Base-by-base conservation (phyloP, 257 asterid genomes). In the Lavandula angustifolia region DNA sequence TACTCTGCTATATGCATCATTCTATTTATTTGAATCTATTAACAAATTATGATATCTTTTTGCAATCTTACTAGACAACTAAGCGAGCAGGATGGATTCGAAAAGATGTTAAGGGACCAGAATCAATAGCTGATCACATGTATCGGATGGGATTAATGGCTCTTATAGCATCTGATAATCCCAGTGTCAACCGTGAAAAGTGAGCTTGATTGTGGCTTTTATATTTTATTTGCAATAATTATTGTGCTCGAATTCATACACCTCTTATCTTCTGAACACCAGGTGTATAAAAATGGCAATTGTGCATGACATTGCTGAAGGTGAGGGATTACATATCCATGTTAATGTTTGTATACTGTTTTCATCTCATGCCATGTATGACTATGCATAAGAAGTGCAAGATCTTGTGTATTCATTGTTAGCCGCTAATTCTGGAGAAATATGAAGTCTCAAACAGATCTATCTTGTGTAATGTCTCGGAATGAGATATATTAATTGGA, bases 221-320 rank as follows among this genome's bases (percentile, higher is more conserved):
- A 27, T 54, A 17, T 46, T 29, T 32, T 18, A 4, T 32, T 47
- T 48, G 10, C 57, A 1, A 50, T 12, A 7, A 31, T 4, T 44
- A 43, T 48, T 42, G 47, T 54, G 13, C 59, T 66, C 52, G 6
- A 29, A 27, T 49, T 43, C 57, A 40, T 47, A 7, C 13, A 37
- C 44, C 59, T 35, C 44, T 17, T 46, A 59, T 70, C 51, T 69
- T 68, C 31, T 66, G 35, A 58, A 46, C 54, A 59, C 63, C 87
- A 92, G 98, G 94, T 92, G 98, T 69, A 75, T 92, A 66, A 92
- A 89, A 79, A 92, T 92, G 91, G 98, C 98, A 27, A 80, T 92
- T 52, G 98, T 91, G 70, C 98, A 91, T 44, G 98, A 91, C 75
- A 81, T 91, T 74, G 98, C 96, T n/a, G 98, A 91, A 86, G 98